Evolutionary conservation across 108 stramenopile species (phyloP), one percentile per base, ranked within the genome.

Genomic region (Nannochloropsis gaditana): DNA sequence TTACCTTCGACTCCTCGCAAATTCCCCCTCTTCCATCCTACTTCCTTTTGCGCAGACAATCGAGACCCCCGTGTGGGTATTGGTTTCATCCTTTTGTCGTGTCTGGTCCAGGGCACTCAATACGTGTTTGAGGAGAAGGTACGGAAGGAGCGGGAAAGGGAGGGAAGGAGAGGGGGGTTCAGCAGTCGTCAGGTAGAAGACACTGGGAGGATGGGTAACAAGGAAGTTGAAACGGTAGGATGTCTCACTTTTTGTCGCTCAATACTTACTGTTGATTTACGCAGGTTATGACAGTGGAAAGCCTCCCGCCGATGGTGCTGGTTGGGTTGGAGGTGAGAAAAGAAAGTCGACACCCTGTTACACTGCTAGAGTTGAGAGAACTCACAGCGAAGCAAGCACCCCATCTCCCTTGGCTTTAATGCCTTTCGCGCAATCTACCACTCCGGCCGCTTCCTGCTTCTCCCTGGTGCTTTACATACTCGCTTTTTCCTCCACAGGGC

Each of bases 81-180:
- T 9, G 1, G 85, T 10, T 89, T 88, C 50, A 89, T 91, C 59
- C 84, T 91, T n/a, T 19, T 91, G 43, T 86, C 89, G 47, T 91
- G 90, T 59, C 41, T 90, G 43, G 90, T 88, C 1, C 89, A 91
- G 87, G 90, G 86, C 31, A n/a, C 9, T 43, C 87, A 89, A 44
- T 88, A 91, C 82, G 87, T 91, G 15, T 91, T 90, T 43, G 90
- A 90, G 50, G 89, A 90, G 86, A 90, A 91, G 85, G 86, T 84
- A 42, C 21, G 80, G 21, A 42, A 9, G 80, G 41, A 31, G 41
- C 11, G 80, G 31, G 21, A 11, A 8, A 42, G 41, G 41, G 41
- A 81, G 80, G 17, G 80, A 80, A 21, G 80, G 80, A 31, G 21
- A 9, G 80, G 21, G 31, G 21, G 80, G 21, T 15, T 15, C 19